Evolutionary conservation across 208 protist species (phyloP), one percentile per base, ranked within the genome.

Genomic region (Novymonas esmeraldas): DNA sequence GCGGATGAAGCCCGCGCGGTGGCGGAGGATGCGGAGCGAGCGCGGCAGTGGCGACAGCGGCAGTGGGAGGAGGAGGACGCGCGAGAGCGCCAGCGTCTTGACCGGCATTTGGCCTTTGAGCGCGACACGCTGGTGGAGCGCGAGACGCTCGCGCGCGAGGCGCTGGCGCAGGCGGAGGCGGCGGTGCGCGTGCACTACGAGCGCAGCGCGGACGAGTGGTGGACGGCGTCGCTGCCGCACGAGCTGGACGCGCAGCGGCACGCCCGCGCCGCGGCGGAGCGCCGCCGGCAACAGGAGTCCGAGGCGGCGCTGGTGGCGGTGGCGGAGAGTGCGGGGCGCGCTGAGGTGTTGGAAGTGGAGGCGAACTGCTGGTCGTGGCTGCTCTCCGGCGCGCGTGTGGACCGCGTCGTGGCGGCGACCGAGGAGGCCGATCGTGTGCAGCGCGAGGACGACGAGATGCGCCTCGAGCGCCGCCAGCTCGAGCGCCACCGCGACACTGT

Each of bases 401-500:
- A 63, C 6, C 64, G 77, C 26, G 76, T 79, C 24, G 22, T 70
- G 22, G 75, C 73, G 1, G 67, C 66, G 22, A 74, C 72, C 6
- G 76, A 65, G 24, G 68, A 79, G 33, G 56, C 67, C 34, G 68
- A 78, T 18, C 73, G 73, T n/a, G 50, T 83, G n/a, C 78, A 79
- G 38, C 41, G 65, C 18, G 71, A 80, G 42, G 73, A 70, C 50
- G 65, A 70, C 38, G 68, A 63, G 44, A 10, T 61, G 41, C 69
- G 69, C 24, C 36, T 22, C 18, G 57, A 67, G 36, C 58, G 59
- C 2, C 22, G 63, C 2, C n/a, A 28, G 24, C 31, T n/a, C 14
- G 51, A 67, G 34, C 46, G 70, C 33, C 64, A 42, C 18, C 38
- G 69, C 11, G 65, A 73, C 20, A 48, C 45, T 3, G 51, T 29